phyloP scores from a whole-genome alignment of 495 filamentous ascomycete species.

The Neurospora sp. region DNA sequence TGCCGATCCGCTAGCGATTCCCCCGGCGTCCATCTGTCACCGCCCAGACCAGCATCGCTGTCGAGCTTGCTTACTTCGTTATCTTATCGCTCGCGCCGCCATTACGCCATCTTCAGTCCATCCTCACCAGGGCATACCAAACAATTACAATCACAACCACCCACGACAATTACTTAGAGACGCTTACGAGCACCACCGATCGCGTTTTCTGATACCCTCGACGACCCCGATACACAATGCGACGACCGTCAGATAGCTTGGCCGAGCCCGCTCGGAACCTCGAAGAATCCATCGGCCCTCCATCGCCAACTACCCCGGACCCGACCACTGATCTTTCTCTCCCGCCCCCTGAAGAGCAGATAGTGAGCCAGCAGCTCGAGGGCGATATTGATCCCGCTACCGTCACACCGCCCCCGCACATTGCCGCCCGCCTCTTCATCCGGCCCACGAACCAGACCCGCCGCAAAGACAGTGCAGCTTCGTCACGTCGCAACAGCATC shows the following conservation, averaged over 20 bases:
- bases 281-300: conserved; percentile 32
- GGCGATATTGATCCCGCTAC: conserved; percentile 27
- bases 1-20: neutral
- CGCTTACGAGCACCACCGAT: neutral
- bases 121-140: neutral
- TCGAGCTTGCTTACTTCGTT: neutral
- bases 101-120: neutral
- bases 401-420: conserved; percentile 64
- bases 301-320: conserved; percentile 24
- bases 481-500: conserved; percentile 80
- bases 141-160: neutral
- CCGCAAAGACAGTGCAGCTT: conserved; percentile 75
- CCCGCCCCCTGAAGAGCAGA: conserved; percentile 27
- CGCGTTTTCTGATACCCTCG: neutral
- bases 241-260: conserved; percentile 32
- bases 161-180: neutral
- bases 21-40: neutral
- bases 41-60: neutral
- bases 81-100: neutral
- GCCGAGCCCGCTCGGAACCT: conserved; percentile 35
- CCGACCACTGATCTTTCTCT: conserved; percentile 24
- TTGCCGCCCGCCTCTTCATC: conserved; percentile 74
- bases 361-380: conserved; percentile 11
- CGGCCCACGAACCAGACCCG: conserved; percentile 53
- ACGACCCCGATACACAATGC: conserved; percentile 19